Evolutionary conservation across 306 rosid genomes (phyloP), one percentile per base, ranked within the genome.

Genomic region (Corylus americana): DNA sequence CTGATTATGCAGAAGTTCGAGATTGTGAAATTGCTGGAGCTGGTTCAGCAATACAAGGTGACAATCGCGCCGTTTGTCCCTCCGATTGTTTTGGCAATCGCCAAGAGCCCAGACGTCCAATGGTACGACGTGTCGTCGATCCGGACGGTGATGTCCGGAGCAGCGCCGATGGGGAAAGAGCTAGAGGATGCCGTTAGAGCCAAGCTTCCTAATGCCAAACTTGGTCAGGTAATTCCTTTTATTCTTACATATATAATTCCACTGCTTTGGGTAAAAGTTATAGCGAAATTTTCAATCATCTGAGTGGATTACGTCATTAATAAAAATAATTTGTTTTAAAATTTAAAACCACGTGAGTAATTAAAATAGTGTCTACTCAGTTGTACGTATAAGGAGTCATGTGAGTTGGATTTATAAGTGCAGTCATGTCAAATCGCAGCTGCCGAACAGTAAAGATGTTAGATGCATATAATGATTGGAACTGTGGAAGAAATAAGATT

Each of bases 31-130:
- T 16, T 92, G 58, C 35, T 92, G 55, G 89, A 86, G 68, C 22
- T 86, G 25, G 82, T 89, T 3, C 57, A 91, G 70, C 86, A 78
- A 55, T 74, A 84, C 37, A 87, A 74, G 83, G 97, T 94, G 51
- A 89, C 94, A 8, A 64, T 90, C 1, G 96, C 90, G 18, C 90
- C 97, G 20, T 71, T 92, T 3, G 98, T 90, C 51, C 98, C 98
- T 0, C 97, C 98, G 2, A 92, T 94, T 14, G 82, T 92, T 7
- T 71, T 94, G 67, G 87, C 88, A 20, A 79, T 94, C 37, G 96
- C 83, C 22, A 92, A 94, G 79, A 77, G 86, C 44, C 88, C 88
- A 0, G 92, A 88, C 2, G 59, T 86, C 0, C 58, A 79, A 0
- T 69, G 81, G 0, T 84, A 82, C 78, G 91, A 94, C 81, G 25